Conservation (phyloP, 2,329 filamentous ascomycete genomes). For the Tolypocladium guangdongense region DNA sequence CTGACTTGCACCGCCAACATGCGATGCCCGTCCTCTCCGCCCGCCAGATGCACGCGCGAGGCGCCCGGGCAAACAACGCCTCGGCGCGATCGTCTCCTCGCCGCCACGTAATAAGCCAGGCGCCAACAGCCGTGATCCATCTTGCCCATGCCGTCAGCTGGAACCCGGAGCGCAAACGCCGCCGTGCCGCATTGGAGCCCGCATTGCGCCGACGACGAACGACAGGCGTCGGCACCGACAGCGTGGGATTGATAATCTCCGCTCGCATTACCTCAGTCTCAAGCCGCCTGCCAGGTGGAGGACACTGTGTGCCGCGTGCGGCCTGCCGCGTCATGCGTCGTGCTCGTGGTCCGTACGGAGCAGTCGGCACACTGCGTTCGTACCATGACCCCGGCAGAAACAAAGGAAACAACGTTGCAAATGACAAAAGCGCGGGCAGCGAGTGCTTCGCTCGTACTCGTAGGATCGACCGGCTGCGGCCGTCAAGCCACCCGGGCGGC, state of each 20-base stretch:
- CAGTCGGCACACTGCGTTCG: no score
- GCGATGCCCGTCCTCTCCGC: not conserved
- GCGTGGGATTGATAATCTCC: not conserved
- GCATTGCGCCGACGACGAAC: not conserved
- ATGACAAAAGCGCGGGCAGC: not conserved
- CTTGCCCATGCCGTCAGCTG: not conserved
- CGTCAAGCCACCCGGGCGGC: not conserved
- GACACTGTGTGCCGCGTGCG: not conserved
- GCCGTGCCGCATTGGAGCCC: not conserved
- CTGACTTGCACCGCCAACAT: not conserved
- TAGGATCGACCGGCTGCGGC: not conserved
- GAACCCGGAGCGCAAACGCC: not conserved
- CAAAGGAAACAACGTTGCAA: not conserved
- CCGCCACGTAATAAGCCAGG: no score
- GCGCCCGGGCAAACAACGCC: not conserved
- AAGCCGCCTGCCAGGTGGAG: not conserved
- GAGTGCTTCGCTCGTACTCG: not conserved
- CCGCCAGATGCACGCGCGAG: not conserved
- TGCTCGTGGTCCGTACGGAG: no score
- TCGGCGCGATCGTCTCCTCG: not conserved
- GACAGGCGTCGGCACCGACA: not conserved
- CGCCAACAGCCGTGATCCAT: no score
- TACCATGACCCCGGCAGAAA: not conserved
- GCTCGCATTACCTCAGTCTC: not conserved
- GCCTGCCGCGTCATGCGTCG: no score